Evolutionary conservation across 352 stramenopile species (phyloP).

Genomic region (Lagenidium giganteum): DNA sequence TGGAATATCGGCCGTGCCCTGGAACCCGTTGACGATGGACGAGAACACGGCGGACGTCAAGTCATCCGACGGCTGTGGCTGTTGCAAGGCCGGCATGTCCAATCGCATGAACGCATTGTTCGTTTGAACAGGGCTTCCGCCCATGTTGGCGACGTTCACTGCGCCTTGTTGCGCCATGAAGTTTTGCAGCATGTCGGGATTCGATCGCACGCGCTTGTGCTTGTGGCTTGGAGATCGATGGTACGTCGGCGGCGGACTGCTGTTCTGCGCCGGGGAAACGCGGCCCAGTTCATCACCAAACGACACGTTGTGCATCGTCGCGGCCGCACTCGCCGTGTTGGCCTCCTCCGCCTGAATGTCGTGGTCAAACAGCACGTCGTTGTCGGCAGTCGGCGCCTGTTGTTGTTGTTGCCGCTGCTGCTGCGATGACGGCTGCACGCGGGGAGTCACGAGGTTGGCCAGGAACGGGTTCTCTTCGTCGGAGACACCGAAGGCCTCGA

Average conservation of each 20-base stretch:
- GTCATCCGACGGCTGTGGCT: constrained; percentile 12
- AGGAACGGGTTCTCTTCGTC: too few relatives aligned
- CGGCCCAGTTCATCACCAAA: constrained; percentile 25
- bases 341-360: constrained; percentile 28
- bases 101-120: constrained; percentile 1
- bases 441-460: too few relatives aligned
- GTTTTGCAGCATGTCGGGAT: constrained; percentile 42
- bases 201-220: constrained; percentile 59
- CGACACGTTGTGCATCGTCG: constrained; percentile 24
- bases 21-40: constrained; percentile 19
- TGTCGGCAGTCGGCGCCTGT: constrained; percentile 8
- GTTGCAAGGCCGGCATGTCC: constrained; percentile 19
- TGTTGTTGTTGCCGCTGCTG: neutral
- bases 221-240: constrained; percentile 42
- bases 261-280: neutral
- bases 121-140: neutral
- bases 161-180: constrained; percentile 12
- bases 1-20: constrained; percentile 7
- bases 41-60: constrained; percentile 18
- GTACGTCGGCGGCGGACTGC: constrained; percentile 18
- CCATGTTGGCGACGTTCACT: neutral
- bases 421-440: too few relatives aligned
- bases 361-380: constrained; percentile 51
- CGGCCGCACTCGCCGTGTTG: constrained; percentile 19
- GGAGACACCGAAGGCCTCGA: too few relatives aligned